A percentile compares a stretch with the other conserved stretches of the same genome.
These are phyloP conservation scores for Alternaria panax DNA, from an alignment of 2,329 filamentous ascomycete species.

Conservation along the genomic window DNA sequence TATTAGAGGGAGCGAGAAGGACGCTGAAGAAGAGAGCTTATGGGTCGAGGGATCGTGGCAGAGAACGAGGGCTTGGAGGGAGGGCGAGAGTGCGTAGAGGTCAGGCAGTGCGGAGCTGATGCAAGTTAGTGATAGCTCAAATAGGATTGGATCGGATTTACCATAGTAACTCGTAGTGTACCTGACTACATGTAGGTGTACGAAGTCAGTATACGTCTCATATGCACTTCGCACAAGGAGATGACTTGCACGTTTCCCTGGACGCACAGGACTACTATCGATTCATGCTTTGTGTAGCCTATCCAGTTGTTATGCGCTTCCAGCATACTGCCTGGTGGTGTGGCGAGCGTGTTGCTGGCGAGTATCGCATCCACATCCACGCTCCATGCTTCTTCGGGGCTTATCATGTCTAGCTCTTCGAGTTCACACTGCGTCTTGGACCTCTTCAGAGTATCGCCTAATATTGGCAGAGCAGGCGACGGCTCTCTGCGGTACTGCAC, in stretches of 20 bases:
- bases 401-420: slow-evolving; percentile 44
- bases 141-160: slow-evolving; percentile 10
- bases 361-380: slow-evolving; percentile 44
- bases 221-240: no score
- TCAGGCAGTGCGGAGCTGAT: slow-evolving; percentile 37
- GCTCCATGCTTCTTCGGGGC: slow-evolving; percentile 40
- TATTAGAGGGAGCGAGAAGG: slow-evolving; percentile 42
- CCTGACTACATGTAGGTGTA: no score
- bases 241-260: slow-evolving; percentile 47
- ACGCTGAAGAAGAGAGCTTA: slow-evolving; percentile 29
- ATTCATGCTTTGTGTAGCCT: slow-evolving; percentile 27
- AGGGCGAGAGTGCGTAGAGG: slow-evolving; percentile 42
- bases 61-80: slow-evolving; percentile 45
- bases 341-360: slow-evolving; percentile 33
- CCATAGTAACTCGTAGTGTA: slow-evolving; percentile 49
- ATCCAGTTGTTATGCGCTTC: slow-evolving; percentile 38
- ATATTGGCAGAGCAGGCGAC: slow-evolving; percentile 27
- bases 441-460: slow-evolving; percentile 42
- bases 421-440: slow-evolving; percentile 47
- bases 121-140: neutral
- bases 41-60: slow-evolving; percentile 45
- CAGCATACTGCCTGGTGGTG: slow-evolving; percentile 23
- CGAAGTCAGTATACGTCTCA: no score
- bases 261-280: slow-evolving; percentile 42
- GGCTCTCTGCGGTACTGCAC: slow-evolving; percentile 25